These are phyloP conservation scores for Schizophyllum amplum DNA, from an alignment of 1,284 basidiomycete species.

Conservation along the genomic window DNA sequence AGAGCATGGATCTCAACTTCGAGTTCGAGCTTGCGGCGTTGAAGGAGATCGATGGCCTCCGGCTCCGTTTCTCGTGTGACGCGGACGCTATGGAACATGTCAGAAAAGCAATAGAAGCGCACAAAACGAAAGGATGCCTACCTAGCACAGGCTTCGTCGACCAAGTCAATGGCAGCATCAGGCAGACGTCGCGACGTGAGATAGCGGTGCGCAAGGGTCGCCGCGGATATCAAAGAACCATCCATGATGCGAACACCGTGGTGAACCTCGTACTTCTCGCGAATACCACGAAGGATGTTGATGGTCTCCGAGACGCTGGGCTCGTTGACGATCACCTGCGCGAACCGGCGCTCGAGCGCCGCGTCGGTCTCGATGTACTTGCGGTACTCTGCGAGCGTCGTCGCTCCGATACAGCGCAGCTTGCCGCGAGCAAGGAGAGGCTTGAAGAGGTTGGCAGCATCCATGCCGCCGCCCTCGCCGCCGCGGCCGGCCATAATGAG, in stretches of 20 bases:
- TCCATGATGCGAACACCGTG: slow-evolving; percentile 92
- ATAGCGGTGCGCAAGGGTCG: slow-evolving; percentile 91
- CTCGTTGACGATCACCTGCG: slow-evolving; percentile 91
- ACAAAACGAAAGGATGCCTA: slow-evolving; percentile 22
- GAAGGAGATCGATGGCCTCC: slow-evolving; percentile 92
- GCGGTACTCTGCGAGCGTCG: slow-evolving; percentile 89
- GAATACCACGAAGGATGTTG: slow-evolving; percentile 84
- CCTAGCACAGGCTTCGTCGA: slow-evolving; percentile 92
- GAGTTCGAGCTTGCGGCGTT: slow-evolving; percentile 86
- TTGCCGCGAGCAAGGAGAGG: slow-evolving; percentile 89
- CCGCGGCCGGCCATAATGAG: slow-evolving; percentile 86
- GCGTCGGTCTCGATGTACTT: slow-evolving; percentile 96
- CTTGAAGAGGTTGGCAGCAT: slow-evolving; percentile 86
- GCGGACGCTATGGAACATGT: slow-evolving; percentile 54
- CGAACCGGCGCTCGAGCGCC: slow-evolving; percentile 92
- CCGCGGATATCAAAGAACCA: slow-evolving; percentile 84
- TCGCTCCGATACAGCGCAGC: slow-evolving; percentile 76
- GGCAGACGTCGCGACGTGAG: slow-evolving; percentile 81
- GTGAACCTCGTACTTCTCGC: slow-evolving; percentile 64
- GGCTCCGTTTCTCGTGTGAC: slow-evolving; percentile 93
- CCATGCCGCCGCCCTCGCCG: slow-evolving; percentile 71
- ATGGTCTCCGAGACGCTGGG: slow-evolving; percentile 89
- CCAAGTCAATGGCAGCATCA: slow-evolving; percentile 87
- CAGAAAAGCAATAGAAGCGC: slow-evolving; percentile 6
- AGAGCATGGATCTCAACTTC: slow-evolving; percentile 96